Conservation (phyloP, 768 basidiomycete genomes). For the Butyriboletus loyo region DNA sequence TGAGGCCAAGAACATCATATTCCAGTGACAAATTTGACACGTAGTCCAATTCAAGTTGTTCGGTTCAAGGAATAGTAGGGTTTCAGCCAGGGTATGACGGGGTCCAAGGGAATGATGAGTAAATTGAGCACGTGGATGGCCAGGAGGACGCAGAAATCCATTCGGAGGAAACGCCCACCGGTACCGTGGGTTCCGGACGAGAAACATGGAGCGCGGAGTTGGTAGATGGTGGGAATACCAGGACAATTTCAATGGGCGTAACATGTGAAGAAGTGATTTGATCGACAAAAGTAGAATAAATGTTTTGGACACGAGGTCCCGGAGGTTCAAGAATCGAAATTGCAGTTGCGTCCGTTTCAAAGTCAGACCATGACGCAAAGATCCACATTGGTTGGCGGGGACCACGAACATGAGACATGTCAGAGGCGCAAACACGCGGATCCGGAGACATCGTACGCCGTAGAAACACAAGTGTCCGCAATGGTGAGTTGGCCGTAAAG, state of each 20-base stretch:
- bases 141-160: constrained; percentile 1
- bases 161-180: neutral
- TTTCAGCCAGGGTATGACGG: constrained; percentile 3
- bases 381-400: neutral
- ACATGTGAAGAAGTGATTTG: constrained; percentile 2
- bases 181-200: constrained; percentile 16
- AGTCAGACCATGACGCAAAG: constrained; percentile 4
- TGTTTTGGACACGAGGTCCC: constrained; percentile 24
- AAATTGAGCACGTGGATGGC: neutral
- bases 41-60: constrained; percentile 6
- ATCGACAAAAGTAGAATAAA: constrained; percentile 5
- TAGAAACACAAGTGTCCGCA: neutral
- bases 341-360: constrained; percentile 19
- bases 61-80: constrained; percentile 11
- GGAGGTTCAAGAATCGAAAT: constrained; percentile 24
- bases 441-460: constrained; percentile 22
- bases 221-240: neutral
- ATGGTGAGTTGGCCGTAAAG: constrained; percentile 7
- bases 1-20: constrained; percentile 5
- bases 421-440: constrained; percentile 8
- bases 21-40: constrained; percentile 1
- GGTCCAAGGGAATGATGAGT: constrained; percentile 2
- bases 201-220: neutral
- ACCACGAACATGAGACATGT: constrained; percentile 10
- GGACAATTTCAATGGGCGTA: neutral